These are phyloP conservation scores for Crithidia mellificae DNA, from an alignment of 208 protist genomes.

Conservation along the genomic window DNA sequence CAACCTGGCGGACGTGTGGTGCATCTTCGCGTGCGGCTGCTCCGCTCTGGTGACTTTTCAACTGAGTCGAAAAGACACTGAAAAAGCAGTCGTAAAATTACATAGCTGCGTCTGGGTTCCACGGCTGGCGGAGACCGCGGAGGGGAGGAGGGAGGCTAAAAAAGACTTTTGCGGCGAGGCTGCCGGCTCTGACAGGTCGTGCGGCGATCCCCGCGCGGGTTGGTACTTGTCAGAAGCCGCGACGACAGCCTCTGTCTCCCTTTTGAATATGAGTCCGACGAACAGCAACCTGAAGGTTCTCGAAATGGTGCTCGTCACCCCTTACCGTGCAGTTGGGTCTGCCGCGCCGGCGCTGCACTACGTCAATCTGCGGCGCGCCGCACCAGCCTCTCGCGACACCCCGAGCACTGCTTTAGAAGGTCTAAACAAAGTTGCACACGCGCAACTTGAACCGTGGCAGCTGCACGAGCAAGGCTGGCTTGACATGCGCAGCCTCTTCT, in stretches of 20 bases:
- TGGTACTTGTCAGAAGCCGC: not conserved
- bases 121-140: too few species aligned
- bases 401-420: not conserved
- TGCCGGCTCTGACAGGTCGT: too few species aligned
- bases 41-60: constrained; percentile 23
- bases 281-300: not conserved
- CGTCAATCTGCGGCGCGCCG: not conserved
- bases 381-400: not conserved
- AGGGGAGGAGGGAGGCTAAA: too few species aligned
- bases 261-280: too few species aligned
- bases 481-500: not conserved
- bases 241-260: not conserved
- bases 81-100: not conserved
- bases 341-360: not conserved
- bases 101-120: constrained; percentile 1
- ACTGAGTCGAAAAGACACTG: not conserved
- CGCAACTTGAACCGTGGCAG: not conserved
- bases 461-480: constrained; percentile 16
- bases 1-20: constrained; percentile 16
- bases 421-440: not conserved
- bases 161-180: too few species aligned
- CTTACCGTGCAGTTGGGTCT: not conserved
- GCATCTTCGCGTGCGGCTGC: constrained; percentile 24
- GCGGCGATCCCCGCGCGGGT: too few species aligned
- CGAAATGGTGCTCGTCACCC: constrained; percentile 11